phyloP scores from a whole-genome alignment of 208 protist species.

The Crithidia sp. region DNA sequence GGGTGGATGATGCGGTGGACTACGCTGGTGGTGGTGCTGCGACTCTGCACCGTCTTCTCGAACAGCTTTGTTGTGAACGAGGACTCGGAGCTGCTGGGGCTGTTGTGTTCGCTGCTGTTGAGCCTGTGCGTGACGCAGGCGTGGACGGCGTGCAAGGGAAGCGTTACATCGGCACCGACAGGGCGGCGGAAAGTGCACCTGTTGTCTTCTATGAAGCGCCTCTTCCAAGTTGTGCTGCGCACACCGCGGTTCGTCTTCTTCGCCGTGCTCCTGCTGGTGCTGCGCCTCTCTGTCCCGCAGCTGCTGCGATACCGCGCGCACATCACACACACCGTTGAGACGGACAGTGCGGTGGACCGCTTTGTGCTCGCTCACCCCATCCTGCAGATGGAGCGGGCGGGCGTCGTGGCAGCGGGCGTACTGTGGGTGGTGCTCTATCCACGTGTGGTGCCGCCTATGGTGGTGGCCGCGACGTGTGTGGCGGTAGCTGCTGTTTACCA shows the following conservation, averaged over 20 bases:
- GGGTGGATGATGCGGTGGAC: slow-evolving; percentile 35
- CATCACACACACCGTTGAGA: slow-evolving; percentile 61
- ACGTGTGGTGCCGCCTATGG: not conserved
- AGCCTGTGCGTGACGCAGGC: slow-evolving; percentile 30
- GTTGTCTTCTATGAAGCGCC: not conserved
- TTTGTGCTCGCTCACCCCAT: slow-evolving; percentile 15
- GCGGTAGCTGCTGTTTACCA: slow-evolving; percentile 38
- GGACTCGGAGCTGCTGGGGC: slow-evolving; percentile 51
- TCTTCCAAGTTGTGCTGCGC: not conserved
- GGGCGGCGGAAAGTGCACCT: too few relatives aligned
- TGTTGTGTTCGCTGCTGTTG: slow-evolving; percentile 34
- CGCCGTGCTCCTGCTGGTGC: slow-evolving; percentile 21
- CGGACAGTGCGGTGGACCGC: slow-evolving; percentile 38
- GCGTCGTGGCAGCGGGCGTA: slow-evolving; percentile 27
- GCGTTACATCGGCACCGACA: too few relatives aligned
- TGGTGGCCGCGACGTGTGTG: slow-evolving; percentile 8
- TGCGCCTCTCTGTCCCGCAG: slow-evolving; percentile 40
- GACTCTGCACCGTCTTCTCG: slow-evolving; percentile 56
- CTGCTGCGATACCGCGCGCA: slow-evolving; percentile 54
- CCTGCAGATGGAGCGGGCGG: slow-evolving; percentile 26
- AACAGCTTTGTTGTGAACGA: slow-evolving; percentile 85
- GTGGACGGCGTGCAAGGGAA: not conserved
- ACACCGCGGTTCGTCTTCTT: slow-evolving; percentile 16
- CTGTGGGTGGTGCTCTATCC: slow-evolving; percentile 26
- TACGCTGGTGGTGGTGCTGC: slow-evolving; percentile 47